Conservation (phyloP, 1,139 yeast genomes). For the Magnusiomyces sp. region DNA sequence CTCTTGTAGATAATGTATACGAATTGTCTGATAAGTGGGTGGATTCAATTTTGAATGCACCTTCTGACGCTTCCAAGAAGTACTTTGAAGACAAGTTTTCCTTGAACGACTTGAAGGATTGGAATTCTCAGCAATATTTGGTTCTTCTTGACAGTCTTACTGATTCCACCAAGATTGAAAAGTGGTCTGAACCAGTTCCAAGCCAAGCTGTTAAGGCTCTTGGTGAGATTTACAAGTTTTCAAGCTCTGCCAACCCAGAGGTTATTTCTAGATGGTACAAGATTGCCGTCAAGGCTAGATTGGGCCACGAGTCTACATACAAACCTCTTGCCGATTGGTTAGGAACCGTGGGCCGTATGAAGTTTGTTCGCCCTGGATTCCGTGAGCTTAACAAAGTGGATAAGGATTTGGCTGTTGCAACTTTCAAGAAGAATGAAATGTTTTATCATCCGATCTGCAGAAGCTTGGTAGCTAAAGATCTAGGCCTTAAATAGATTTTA, state of each 20-base stretch:
- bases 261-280: conserved; percentile 71
- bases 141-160: conserved; percentile 65
- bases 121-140: conserved; percentile 68
- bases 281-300: conserved; percentile 38
- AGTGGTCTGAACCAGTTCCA: conserved; percentile 10
- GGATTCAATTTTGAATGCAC: conserved; percentile 23
- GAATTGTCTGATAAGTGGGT: conserved; percentile 61
- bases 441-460: conserved; percentile 83
- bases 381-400: conserved; percentile 56
- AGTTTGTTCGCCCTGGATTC: conserved; percentile 84
- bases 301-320: conserved; percentile 34
- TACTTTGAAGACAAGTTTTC: conserved; percentile 29
- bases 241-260: conserved; percentile 62
- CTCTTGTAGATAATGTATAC: conserved; percentile 67
- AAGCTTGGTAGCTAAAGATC: conserved; percentile 68
- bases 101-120: conserved; percentile 41
- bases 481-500: conserved; percentile 21
- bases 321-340: conserved; percentile 65
- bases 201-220: conserved; percentile 34
- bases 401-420: conserved; percentile 52
- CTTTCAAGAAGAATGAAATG: conserved; percentile 50
- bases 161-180: conserved; percentile 17
- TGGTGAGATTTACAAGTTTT: conserved; percentile 41
- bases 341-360: conserved; percentile 91
- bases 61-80: conserved; percentile 20